Base-by-base conservation (phyloP, 805 yeast species). In the Blastobotrys peoriensis region DNA sequence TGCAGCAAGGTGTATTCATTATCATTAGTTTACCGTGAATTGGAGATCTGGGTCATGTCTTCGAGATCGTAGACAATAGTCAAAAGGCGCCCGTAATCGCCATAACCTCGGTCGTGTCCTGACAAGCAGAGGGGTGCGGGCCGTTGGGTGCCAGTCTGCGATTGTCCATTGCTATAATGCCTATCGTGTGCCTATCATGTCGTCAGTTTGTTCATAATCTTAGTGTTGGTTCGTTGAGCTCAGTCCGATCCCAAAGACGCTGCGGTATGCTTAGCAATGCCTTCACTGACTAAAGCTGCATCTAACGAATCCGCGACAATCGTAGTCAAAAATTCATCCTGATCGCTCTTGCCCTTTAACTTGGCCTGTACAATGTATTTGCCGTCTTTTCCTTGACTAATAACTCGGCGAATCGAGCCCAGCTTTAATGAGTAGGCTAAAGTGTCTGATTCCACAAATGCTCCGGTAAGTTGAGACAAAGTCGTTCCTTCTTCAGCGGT, bases 351-450 rank as follows among this genome's bases (percentile, higher is more conserved):
- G 10, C 36, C 46, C 9, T 40, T 35, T 4, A 44, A 38, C 36
- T 44, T 40, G 8, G 50, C 33, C 30, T 50, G 54, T 8, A 48
- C 48, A 5, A 43, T 38, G 39, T 22, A 33, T 16, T 21, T n/a
- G 17, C 41, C 45, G 3, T 44, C 37, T 2, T 40, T 35, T 5
- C 22, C 27, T 16, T 20, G n/a, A 9, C 44, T 28, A n/a, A 52
- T 36, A 19, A 51, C 45, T 35, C 46, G 45, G 33, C 38, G 33
- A 15, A 51, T 43, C 3, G 41, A 18, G 5, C 56, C 57, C 5
- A 53, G 48, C 37, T 54, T 51, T 23, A 54, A 34, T 16, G 43
- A 36, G n/a, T 38, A 44, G 3, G 53, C 49, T 21, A 45, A 23
- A 6, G 41, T 46, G 20, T 50, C 51, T 9, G 44, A 37, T 15